Evolutionary conservation across 2,329 filamentous ascomycete species (phyloP), one percentile per base, ranked within the genome.

Genomic region (Fusarium guadeloupense): DNA sequence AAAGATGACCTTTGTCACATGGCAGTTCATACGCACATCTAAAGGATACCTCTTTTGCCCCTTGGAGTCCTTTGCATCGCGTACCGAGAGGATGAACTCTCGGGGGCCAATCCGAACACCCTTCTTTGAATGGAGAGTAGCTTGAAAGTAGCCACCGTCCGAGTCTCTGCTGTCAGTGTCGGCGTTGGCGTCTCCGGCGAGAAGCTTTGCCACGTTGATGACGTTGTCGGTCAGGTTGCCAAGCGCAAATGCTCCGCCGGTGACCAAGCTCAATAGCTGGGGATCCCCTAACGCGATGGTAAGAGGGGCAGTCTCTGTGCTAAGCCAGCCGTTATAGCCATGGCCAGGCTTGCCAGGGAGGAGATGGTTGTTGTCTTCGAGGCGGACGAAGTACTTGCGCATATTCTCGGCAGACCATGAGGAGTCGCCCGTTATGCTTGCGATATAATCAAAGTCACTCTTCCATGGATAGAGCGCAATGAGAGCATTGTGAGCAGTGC

Each of bases 321-420:
- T 51, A 1, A 66, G 28, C 62, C 59, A 71, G 10, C 69, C 69
- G 5, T 60, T 47, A 6, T 55, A 68, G 1, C 69, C 69, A 31
- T 71, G 69, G 9, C 43, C 44, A 9, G 50, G 21, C 26, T 37
- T 41, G 1, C 58, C 52, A 13, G 50, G 48, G 23, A 59, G 51
- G 17, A 69, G 47, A 69, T 88, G 85, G 23, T 77, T 67, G 74
- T 82, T 83, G 39, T 79, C 78, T 74, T 89, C 86, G 10, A 89
- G 70, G 66, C 79, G 81, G 66, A 77, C 71, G 53, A 84, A 85
- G 72, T 88, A 87, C 58, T 80, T 76, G 55, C 85, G 78, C 85
- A 89, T 89, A 56, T 85, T 85, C 6, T 76, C 74, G 0, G 85
- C 76, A 0, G 76, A 73, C 86, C 87, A 89, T 0, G 83, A 84